Base-by-base conservation (phyloP, 176 grass and related monocot species). In the Canna indica region DNA sequence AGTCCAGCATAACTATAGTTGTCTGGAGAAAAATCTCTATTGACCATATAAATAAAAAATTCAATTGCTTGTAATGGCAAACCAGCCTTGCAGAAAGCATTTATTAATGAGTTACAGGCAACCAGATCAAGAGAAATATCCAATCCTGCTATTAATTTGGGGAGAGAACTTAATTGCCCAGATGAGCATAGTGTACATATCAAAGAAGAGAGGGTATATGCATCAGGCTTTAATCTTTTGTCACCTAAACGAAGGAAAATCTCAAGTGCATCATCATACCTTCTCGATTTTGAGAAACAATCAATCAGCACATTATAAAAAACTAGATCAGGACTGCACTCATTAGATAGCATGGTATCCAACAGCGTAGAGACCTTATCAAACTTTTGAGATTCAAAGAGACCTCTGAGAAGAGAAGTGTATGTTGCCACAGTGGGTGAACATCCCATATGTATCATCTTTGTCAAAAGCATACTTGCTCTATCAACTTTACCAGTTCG, bases 251-350 rank as follows among this genome's bases (percentile, higher is more conserved):
- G 30, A 36, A 79, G 60, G 64, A 79, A 92, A 73, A 87, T 45
- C 36, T 81, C 25, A 47, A 97, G 75, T 15, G 88, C 86, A 33
- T 81, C 77, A 66, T 83, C 47, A 32, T 90, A 85, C 64, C 77
- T 87, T 69, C 54, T 67, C 70, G 74, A 79, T 74, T 85, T 97
- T 18, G 66, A 50, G 78, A 90, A 85, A 77, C 89, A 81, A 81
- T 87, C 84, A 75, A 97, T 97, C 11, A 97, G 58, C 59, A 92
- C 86, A 76, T 92, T 92, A 79, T 85, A 91, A 26, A 97, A 62
- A 69, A 92, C 75, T 73, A 92, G 68, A 73, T 97, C 93, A 57
- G 86, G 86, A 59, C 42, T 83, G 82, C 86, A 97, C 41, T 75
- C 47, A 62, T 24, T 47, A 4, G 77, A 85, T 41, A 70, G 45